Evolutionary conservation across 73 alveolate genomes (phyloP), one percentile per base, ranked within the genome.

Genomic region (Tetrahymena borealis): DNA sequence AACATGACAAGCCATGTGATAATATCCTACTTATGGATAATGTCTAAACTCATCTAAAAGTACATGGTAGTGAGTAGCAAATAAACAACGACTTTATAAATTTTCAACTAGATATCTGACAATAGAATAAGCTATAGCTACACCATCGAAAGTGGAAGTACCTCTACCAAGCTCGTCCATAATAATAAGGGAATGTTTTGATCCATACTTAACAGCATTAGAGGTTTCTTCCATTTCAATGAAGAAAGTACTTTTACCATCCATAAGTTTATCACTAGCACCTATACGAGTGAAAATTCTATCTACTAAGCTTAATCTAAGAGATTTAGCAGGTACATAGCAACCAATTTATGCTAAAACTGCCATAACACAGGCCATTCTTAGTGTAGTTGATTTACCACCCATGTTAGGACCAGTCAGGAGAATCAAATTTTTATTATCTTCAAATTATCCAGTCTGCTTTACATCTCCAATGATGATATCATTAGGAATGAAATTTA

Each of bases 121-220:
- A n/a, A 98, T 98, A 32, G 99, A 96, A 79, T 98, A 96, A 8
- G 99, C 99, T 13, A 98, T 96, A 7, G 98, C 97, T 90, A 97
- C 96, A 1, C 99, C 99, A 95, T 98, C 99, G 85, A 91, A 96
- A 15, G 99, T 97, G 0, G 99, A 94, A 12, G 99, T 98, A 42
- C 99, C 99, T 91, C 99, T 97, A 1, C 99, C 99, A 78, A 98
- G 94, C 96, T 98, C 99, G 96, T 98, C 99, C 92, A 98, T 96
- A 28, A 98, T 96, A 24, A 98, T 98, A 18, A 98, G 94, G 31
- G 99, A 97, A 91, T 97, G 94, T 33, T 94, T 90, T 3, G 98
- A 96, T 6, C 98, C 98, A 90, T 95, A 91, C 90, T 95, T 97
- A 7, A 98, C 93, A 33, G 98, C 98, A 90, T 95, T 78, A 95